These are phyloP conservation scores for Penicillium sp. DNA, from an alignment of 2,329 filamentous ascomycete species.

Conservation along the genomic window DNA sequence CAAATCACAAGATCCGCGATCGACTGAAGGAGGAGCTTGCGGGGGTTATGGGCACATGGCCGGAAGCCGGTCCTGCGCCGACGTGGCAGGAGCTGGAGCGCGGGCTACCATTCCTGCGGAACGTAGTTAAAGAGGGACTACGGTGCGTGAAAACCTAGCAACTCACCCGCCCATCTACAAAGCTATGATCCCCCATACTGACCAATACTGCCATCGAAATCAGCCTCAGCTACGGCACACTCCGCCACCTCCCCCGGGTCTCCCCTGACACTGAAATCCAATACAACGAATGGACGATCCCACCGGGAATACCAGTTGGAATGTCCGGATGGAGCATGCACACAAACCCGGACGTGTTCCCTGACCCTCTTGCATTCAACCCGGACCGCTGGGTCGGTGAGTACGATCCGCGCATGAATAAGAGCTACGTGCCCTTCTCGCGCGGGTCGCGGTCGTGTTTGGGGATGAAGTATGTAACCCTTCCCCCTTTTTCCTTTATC, in stretches of 20 bases:
- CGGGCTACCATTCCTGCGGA: conserved; percentile 33
- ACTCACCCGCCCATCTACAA: no score
- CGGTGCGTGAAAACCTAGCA: not conserved
- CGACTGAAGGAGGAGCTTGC: conserved; percentile 29
- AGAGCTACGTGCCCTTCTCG: conserved; percentile 40
- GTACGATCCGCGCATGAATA: conserved; percentile 30
- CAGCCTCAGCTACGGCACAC: conserved; percentile 42
- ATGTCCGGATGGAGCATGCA: conserved; percentile 14
- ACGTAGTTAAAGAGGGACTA: conserved; percentile 18
- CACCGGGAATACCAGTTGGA: conserved; percentile 6
- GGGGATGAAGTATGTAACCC: conserved; percentile 42
- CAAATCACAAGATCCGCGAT: conserved; percentile 19
- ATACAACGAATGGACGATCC: conserved; percentile 33
- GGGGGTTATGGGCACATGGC: conserved; percentile 25
- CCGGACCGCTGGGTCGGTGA: conserved; percentile 37
- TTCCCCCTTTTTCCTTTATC: no score
- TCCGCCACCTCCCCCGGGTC: conserved; percentile 34
- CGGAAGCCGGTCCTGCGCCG: conserved; percentile 9
- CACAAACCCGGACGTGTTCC: conserved; percentile 29
- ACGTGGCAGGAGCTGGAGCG: conserved; percentile 32
- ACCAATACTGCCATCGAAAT: no score
- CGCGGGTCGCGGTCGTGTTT: conserved; percentile 48
- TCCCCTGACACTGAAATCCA: conserved; percentile 8
- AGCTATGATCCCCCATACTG: no score
- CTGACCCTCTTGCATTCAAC: conserved; percentile 29